Evolutionary conservation across 1,284 basidiomycete genomes (phyloP), one percentile per base, ranked within the genome.

Genomic region (Leucoagaricus sp.): DNA sequence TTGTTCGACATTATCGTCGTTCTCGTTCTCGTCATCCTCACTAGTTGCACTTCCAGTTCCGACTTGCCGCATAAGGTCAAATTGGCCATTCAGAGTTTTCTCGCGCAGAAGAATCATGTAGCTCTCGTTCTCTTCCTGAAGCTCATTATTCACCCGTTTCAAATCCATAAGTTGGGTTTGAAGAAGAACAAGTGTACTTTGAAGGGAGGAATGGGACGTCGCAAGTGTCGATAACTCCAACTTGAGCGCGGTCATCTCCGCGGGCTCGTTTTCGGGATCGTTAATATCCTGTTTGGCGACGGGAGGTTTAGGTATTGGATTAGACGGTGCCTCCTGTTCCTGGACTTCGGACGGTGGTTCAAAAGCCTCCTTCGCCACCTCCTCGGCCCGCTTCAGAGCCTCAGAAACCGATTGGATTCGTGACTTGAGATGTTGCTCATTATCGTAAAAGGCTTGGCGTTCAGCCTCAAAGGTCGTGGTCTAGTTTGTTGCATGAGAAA

Each of bases 81-180:
- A 90, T 63, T 92, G 86, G 1, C 94, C 94, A 60, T 81, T 94
- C 40, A 98, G 75, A 0, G 95, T 97, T 73, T 84, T 87, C 74
- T 97, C 94, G 58, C 92, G 80, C 26, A 97, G 75, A 44, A 98
- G 79, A 60, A 94, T 92, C 80, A 96, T 94, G 75, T 94, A 98
- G 48, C 91, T 91, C 72, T 96, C 94, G 70, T 96, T 97, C 66
- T 97, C 94, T 69, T 97, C 94, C 69, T 93, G 90, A 40, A 93
- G 67, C 60, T 89, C 85, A 63, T 86, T 82, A 67, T 93, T 93
- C 62, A 93, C 90, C 55, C 91, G 77, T 69, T 91, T 89, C 51
- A 93, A 71, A 63, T 93, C 90, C 33, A 85, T 76, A 3, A 93
- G 78, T 64, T 93, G 89, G 1, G 83, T 82, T 69, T 92, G 90